These are phyloP conservation scores for Leishmania amazonensis DNA, from an alignment of 208 protist species.

Conservation along the genomic window DNA sequence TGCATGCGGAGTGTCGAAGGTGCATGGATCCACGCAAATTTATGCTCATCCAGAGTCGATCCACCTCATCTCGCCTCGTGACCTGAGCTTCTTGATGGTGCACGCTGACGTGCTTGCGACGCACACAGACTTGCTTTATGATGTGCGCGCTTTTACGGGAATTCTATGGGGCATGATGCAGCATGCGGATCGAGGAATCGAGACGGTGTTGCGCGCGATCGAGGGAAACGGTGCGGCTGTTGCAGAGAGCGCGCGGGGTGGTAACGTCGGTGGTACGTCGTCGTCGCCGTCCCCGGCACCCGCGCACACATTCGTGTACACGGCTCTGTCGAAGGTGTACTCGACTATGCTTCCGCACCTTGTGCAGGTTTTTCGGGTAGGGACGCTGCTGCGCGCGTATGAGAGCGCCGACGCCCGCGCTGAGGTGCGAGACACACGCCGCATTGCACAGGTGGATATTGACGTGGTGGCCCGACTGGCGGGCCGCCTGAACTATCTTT, in stretches of 20 bases:
- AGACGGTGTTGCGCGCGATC: conserved; percentile 28
- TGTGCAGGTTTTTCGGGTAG: conserved; percentile 34
- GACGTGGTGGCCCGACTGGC: conserved; percentile 46
- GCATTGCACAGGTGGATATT: conserved; percentile 52
- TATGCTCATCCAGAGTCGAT: conserved; percentile 62
- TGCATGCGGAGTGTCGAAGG: conserved; percentile 45
- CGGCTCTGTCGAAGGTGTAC: conserved; percentile 21
- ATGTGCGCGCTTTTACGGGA: conserved; percentile 55
- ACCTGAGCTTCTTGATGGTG: conserved; percentile 41
- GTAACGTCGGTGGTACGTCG: conserved; percentile 3
- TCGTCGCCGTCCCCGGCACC: conserved; percentile 1
- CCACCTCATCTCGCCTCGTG: conserved; percentile 41
- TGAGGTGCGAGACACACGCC: conserved; percentile 29
- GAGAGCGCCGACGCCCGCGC: conserved; percentile 39
- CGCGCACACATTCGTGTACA: not conserved
- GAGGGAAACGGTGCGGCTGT: not conserved
- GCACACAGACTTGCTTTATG: conserved; percentile 48
- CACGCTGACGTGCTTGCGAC: conserved; percentile 44
- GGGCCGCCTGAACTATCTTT: conserved; percentile 18
- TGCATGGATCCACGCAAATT: conserved; percentile 57
- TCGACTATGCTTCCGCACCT: conserved; percentile 24
- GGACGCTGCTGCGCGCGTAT: conserved; percentile 39
- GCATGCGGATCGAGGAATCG: conserved; percentile 37
- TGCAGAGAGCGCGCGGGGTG: conserved; percentile 5
- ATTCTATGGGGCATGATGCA: conserved; percentile 72